Percentiles rank a stretch among this genome's conserved stretches.
phyloP scores from a whole-genome alignment of 2,329 filamentous ascomycete species.

The Sphaerulina vaccinii region DNA sequence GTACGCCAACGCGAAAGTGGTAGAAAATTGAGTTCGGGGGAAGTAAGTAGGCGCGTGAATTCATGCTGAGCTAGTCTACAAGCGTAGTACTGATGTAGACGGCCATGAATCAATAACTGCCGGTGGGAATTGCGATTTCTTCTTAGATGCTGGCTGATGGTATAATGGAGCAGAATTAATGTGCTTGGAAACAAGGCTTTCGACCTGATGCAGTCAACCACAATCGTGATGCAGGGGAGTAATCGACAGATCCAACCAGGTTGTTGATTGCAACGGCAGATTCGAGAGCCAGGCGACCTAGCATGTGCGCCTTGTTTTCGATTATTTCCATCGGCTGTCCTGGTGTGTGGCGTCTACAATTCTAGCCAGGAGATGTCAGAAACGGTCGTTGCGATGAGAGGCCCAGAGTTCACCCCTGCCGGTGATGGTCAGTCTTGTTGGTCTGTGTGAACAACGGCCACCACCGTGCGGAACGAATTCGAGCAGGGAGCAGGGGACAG shows the following conservation, averaged over 20 bases:
- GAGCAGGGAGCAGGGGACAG: too few relatives aligned
- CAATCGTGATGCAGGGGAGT: background rate
- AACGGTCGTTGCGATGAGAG: slow-evolving; percentile 1
- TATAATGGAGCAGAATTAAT: background rate
- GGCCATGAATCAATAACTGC: too few relatives aligned
- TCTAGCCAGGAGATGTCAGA: background rate
- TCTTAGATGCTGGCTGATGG: background rate
- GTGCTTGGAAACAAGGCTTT: background rate
- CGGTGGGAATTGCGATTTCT: too few relatives aligned
- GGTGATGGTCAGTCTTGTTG: background rate
- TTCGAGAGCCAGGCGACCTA: background rate
- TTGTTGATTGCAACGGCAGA: background rate
- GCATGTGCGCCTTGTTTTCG: background rate
- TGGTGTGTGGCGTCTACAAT: background rate
- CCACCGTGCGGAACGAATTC: background rate
- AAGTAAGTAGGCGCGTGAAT: too few relatives aligned
- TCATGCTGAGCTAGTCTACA: too few relatives aligned
- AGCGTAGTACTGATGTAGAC: too few relatives aligned
- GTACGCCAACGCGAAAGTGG: slow-evolving; percentile 3
- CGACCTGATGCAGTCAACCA: background rate
- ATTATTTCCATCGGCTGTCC: background rate
- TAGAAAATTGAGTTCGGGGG: slow-evolving; percentile 2
- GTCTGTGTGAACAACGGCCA: background rate
- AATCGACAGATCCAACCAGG: background rate
- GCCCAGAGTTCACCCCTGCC: background rate